Base-by-base conservation (phyloP, 768 basidiomycete species). In the Porphyrellus cyaneotinctus region DNA sequence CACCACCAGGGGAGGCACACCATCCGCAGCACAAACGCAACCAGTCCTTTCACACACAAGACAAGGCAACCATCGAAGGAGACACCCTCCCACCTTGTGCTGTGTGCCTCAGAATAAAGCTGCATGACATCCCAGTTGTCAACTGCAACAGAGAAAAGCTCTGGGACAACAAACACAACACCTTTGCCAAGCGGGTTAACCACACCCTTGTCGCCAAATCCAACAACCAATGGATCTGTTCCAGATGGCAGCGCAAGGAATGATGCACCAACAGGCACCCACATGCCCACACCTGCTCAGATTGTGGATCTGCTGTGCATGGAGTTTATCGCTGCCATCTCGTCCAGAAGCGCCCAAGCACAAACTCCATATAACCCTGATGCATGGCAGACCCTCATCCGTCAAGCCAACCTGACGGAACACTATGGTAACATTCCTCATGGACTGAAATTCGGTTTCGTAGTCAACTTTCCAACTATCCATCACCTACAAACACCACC, bases 221-320 rank as follows among this genome's bases (percentile, higher is more conserved):
- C 17, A 33, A 11, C 18, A 31, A 12, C 4, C 15, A 32, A 1
- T 9, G 26, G 2, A 0, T 45, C 6, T 55, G 49, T 13, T 23
- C 41, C 0, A 22, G 6, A 0, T 56, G 54, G 50, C 54, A 56
- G 14, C 4, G 7, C 0, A 3, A 1, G 0, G 32, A 42, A 4
- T 15, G 54, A 0, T 56, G 54, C 42, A 9, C 33, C 0, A 6
- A 3, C 2, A 12, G 9, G 1, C 43, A 44, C 10, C 0, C n/a
- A 1, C 43, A 47, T 17, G 17, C n/a, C 13, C 49, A 54, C 32
- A 2, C 18, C 4, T 56, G 54, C 15, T 52, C 54, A 0, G 46
- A 41, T 2, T 56, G 54, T 2, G 18, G 33, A 1, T 24, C 45
- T 3, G 6, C 24, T 0, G 7, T 11, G 0, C 50, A 56, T 4